Percentiles rank a stretch among this genome's conserved stretches.
These are phyloP conservation scores for Casuarina glauca DNA, from an alignment of 306 rosid genomes.

Conservation along the genomic window DNA sequence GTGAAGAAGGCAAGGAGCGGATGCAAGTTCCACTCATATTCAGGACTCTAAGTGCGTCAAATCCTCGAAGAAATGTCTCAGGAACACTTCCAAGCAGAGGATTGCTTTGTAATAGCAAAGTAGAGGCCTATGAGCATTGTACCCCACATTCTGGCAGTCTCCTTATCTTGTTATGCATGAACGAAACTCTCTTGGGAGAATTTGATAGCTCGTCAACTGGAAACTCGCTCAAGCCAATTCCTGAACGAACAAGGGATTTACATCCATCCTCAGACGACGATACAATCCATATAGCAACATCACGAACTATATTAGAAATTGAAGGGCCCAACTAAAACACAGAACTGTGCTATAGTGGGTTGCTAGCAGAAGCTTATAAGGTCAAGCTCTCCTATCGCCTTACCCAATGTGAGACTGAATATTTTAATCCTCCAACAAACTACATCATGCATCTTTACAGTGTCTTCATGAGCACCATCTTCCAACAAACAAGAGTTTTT, in stretches of 20 bases:
- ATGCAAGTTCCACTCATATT: conserved; percentile 10
- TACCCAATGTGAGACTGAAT: too few relatives aligned
- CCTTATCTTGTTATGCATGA: conserved; percentile 15
- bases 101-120: conserved; percentile 17
- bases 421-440: neutral
- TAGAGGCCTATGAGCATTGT: conserved; percentile 17
- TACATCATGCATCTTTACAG: neutral
- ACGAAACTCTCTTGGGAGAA: conserved; percentile 18
- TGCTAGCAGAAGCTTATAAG: too few relatives aligned
- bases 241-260: conserved; percentile 16
- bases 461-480: neutral
- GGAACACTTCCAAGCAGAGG: neutral
- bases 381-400: too few relatives aligned
- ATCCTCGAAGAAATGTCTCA: conserved; percentile 11
- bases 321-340: too few relatives aligned
- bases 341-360: too few relatives aligned
- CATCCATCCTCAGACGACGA: neutral
- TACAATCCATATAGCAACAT: conserved; percentile 10
- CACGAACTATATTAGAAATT: neutral
- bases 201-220: neutral
- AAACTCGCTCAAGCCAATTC: conserved; percentile 16
- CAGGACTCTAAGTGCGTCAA: conserved; percentile 11
- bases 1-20: conserved; percentile 5
- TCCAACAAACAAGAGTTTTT: conserved; percentile 5
- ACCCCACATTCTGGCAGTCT: neutral